Percentiles rank a stretch among this genome's conserved stretches.
phyloP scores from a whole-genome alignment of 768 basidiomycete species.

The Leccinellum luteum region DNA sequence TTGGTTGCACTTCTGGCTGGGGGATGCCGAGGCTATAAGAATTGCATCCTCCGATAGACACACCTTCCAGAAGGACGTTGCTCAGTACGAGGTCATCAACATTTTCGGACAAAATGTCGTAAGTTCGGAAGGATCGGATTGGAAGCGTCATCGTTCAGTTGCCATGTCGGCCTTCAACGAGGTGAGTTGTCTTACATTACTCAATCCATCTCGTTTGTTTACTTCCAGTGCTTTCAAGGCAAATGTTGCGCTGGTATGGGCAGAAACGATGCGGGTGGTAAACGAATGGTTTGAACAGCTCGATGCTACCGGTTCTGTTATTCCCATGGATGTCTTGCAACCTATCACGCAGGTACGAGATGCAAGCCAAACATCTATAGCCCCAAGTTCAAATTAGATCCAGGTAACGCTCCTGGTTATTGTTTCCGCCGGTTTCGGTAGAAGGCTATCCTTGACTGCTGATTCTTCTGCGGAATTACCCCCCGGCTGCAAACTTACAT shows the following conservation, averaged over 20 bases:
- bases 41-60: constrained; percentile 31
- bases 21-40: constrained; percentile 44
- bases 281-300: constrained; percentile 44
- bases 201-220: not conserved
- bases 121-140: constrained; percentile 41
- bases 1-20: constrained; percentile 39
- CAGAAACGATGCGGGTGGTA: constrained; percentile 38
- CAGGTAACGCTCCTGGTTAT: constrained; percentile 40
- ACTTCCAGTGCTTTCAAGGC: constrained; percentile 26
- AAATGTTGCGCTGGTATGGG: constrained; percentile 48
- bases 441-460: constrained; percentile 32
- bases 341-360: constrained; percentile 15
- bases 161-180: constrained; percentile 52
- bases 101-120: constrained; percentile 47
- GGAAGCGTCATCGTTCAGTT: constrained; percentile 45
- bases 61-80: constrained; percentile 35
- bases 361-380: not conserved
- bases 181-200: constrained; percentile 20
- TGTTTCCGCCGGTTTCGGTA: constrained; percentile 42
- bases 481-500: constrained; percentile 34
- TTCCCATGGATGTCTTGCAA: constrained; percentile 17
- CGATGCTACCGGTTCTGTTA: constrained; percentile 21
- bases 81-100: constrained; percentile 40
- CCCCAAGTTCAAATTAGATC: not conserved
- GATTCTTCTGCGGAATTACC: constrained; percentile 26